Percentiles rank a stretch among this genome's conserved stretches.
Evolutionary conservation across 2,329 filamentous ascomycete species (phyloP).

Genomic region (Aspergillus nomiae): DNA sequence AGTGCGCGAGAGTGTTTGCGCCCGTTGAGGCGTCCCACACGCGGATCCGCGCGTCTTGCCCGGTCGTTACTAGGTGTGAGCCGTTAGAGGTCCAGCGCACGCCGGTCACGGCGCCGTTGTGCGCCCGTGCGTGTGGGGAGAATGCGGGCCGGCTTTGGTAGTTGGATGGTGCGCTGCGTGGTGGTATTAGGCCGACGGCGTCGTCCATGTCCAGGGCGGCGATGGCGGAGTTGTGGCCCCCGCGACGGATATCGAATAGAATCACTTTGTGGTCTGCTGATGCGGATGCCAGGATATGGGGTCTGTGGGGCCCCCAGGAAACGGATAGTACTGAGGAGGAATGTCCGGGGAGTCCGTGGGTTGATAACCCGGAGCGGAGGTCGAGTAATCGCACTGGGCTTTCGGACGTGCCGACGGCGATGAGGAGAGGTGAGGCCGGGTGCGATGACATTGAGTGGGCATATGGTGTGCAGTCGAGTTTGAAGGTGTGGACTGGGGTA

Average conservation of each 20-base stretch:
- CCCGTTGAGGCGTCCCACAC: conserved; percentile 84
- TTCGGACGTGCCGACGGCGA: conserved; percentile 86
- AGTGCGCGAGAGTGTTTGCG: conserved; percentile 84
- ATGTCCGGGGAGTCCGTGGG: conserved; percentile 71
- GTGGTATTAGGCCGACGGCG: conserved; percentile 63
- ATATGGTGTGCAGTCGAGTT: conserved; percentile 49
- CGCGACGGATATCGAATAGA: conserved; percentile 84
- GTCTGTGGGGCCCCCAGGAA: conserved; percentile 79
- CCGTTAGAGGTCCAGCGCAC: conserved; percentile 83
- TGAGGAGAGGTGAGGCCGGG: conserved; percentile 71
- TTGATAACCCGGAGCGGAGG: conserved; percentile 75
- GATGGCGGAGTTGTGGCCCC: conserved; percentile 66
- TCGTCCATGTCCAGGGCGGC: conserved; percentile 84
- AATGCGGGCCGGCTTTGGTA: conserved; percentile 42
- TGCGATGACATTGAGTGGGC: conserved; percentile 70
- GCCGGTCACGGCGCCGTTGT: conserved; percentile 80
- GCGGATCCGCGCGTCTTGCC: conserved; percentile 79
- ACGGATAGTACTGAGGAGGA: conserved; percentile 67
- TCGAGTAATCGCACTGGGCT: conserved; percentile 83
- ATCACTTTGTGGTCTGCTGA: conserved; percentile 82
- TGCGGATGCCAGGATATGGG: conserved; percentile 79
- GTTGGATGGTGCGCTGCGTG: conserved; percentile 32
- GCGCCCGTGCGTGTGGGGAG: conserved; percentile 60
- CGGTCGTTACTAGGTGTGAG: conserved; percentile 72
- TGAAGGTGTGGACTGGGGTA: conserved; percentile 49